These are phyloP conservation scores for Tubosaeta sp. DNA, from an alignment of 768 basidiomycete genomes.

Conservation along the genomic window DNA sequence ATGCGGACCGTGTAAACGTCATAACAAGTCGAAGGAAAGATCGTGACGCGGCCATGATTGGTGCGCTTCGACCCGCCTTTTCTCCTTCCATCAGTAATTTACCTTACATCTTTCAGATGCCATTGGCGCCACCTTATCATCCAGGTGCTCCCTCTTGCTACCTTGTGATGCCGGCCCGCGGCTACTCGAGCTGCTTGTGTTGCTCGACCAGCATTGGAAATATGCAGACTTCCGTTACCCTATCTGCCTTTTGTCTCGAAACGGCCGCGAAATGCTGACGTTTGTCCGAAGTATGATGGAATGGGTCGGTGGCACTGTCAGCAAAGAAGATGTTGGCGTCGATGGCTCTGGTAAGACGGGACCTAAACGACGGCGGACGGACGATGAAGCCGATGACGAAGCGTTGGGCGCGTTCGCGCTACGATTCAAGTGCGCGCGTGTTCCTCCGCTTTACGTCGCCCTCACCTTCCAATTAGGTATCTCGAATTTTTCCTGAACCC, in stretches of 20 bases:
- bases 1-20: conserved; percentile 80
- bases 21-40: conserved; percentile 86
- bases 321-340: conserved; percentile 87
- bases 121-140: conserved; percentile 80
- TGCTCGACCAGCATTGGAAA: conserved; percentile 97
- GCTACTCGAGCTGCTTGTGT: conserved; percentile 90
- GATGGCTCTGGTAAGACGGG: conserved; percentile 56
- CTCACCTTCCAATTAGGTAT: conserved; percentile 48
- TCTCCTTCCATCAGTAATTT: neutral
- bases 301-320: conserved; percentile 95
- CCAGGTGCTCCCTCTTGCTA: conserved; percentile 77
- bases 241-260: conserved; percentile 89
- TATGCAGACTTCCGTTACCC: conserved; percentile 81
- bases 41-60: conserved; percentile 83
- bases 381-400: conserved; percentile 76
- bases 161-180: conserved; percentile 94
- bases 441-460: neutral
- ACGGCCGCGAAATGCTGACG: conserved; percentile 88
- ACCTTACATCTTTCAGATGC: conserved; percentile 51
- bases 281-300: conserved; percentile 98
- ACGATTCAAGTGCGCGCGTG: conserved; percentile 74
- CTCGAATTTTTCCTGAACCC: conserved; percentile 90
- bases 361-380: conserved; percentile 50
- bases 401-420: conserved; percentile 82
- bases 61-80: conserved; percentile 36